Conservation (phyloP, 371 early-diverging fungal species). For the Actinomucor elegans region DNA sequence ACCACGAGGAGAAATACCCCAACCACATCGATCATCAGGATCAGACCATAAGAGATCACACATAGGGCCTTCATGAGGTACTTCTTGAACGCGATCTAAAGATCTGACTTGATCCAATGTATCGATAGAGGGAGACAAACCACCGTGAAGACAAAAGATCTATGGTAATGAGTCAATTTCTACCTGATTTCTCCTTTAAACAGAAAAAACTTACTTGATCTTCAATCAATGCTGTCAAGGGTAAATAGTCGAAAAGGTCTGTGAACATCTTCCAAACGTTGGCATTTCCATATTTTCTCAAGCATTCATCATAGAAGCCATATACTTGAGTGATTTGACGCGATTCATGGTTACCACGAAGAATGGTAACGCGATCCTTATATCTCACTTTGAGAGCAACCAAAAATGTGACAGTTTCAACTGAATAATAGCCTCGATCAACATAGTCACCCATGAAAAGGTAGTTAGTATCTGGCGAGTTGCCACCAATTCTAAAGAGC, state of each 20-base stretch:
- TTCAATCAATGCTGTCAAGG: conserved; percentile 90
- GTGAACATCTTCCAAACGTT: conserved; percentile 99
- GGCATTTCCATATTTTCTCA: conserved; percentile 96
- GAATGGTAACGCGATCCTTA: conserved; percentile 95
- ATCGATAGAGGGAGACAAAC: conserved; percentile 95
- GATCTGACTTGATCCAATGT: conserved; percentile 97
- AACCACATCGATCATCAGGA: conserved; percentile 97
- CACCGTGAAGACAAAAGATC: conserved; percentile 99
- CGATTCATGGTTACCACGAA: conserved; percentile 99
- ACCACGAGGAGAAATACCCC: conserved; percentile 98
- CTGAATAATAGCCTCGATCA: conserved; percentile 98
- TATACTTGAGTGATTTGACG: conserved; percentile 99
- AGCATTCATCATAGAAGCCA: conserved; percentile 95
- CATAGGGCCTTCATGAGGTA: conserved; percentile 99
- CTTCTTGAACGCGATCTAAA: conserved; percentile 97
- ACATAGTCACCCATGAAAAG: conserved; percentile 99
- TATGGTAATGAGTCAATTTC: background rate
- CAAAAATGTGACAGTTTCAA: conserved; percentile 96
- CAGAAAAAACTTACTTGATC: conserved; percentile 33
- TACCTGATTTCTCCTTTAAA: too few relatives aligned
- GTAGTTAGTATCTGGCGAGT: conserved; percentile 96
- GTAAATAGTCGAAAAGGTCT: conserved; percentile 97
- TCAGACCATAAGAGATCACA: conserved; percentile 99
- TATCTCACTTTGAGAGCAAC: conserved; percentile 95
- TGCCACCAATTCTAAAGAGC: conserved; percentile 97